phyloP scores from a whole-genome alignment of 495 filamentous ascomycete genomes.

The Halenospora varia region DNA sequence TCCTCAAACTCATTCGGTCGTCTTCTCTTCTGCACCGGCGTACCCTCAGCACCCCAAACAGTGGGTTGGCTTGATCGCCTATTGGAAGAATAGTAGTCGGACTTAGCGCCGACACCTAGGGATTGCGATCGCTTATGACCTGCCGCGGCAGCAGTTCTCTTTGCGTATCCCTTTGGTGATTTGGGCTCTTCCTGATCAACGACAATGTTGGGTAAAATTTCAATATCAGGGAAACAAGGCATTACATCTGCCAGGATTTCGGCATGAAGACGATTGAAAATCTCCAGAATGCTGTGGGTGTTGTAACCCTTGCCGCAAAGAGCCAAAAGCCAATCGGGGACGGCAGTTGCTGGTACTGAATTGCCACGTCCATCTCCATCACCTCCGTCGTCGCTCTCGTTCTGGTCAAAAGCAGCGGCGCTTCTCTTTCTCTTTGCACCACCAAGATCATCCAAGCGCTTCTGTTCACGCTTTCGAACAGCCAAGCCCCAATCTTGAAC shows the following conservation, averaged over 20 bases:
- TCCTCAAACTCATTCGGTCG: conserved; percentile 13
- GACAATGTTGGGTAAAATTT: conserved; percentile 57
- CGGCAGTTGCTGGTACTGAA: conserved; percentile 29
- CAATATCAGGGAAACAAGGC: conserved; percentile 57
- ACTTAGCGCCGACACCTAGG: conserved; percentile 23
- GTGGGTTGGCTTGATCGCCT: conserved; percentile 11
- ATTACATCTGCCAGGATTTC: conserved; percentile 29
- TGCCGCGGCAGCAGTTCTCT: conserved; percentile 12
- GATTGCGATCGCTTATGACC: conserved; percentile 39
- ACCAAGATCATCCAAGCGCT: conserved; percentile 32
- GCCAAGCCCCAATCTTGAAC: conserved; percentile 46
- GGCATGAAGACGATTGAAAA: conserved; percentile 30
- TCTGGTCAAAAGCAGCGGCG: conserved; percentile 15
- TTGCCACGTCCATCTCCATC: conserved; percentile 14
- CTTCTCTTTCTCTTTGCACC: conserved; percentile 22
- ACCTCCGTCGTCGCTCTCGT: conserved; percentile 27
- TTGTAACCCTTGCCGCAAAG: conserved; percentile 31
- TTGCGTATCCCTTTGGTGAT: conserved; percentile 21
- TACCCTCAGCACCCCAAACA: conserved; percentile 6
- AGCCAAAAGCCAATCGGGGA: conserved; percentile 39
- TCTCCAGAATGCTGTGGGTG: conserved; percentile 32
- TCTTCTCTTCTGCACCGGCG: conserved; percentile 16
- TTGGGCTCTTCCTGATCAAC: conserved; percentile 15
- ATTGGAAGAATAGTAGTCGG: conserved; percentile 3
- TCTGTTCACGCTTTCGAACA: conserved; percentile 51